phyloP scores from a whole-genome alignment of 805 yeast genomes.

The Saccharomycopsis vini region DNA sequence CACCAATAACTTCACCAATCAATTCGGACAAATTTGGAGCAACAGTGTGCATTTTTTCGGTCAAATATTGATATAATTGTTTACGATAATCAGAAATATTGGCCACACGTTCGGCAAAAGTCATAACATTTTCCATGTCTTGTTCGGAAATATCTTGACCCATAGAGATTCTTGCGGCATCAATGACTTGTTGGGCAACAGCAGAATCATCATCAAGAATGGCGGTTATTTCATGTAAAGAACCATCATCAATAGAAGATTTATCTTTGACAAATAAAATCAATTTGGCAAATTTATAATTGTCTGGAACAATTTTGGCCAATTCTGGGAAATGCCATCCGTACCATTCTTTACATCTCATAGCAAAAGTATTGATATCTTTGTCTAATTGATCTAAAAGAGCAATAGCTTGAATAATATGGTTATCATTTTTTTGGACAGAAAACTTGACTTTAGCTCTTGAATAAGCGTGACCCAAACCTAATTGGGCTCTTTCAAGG shows the following conservation, averaged over 20 bases:
- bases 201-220: slow-evolving; percentile 82
- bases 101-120: slow-evolving; percentile 91
- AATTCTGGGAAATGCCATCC: slow-evolving; percentile 99
- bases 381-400: slow-evolving; percentile 94
- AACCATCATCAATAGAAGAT: slow-evolving; percentile 67
- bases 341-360: slow-evolving; percentile 98
- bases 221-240: slow-evolving; percentile 85
- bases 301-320: slow-evolving; percentile 85
- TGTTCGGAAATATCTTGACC: slow-evolving; percentile 95
- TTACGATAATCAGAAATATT: slow-evolving; percentile 86
- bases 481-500: slow-evolving; percentile 94
- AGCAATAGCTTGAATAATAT: slow-evolving; percentile 97
- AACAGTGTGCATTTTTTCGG: slow-evolving; percentile 94
- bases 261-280: slow-evolving; percentile 82
- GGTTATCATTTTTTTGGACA: slow-evolving; percentile 97
- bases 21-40: slow-evolving; percentile 96
- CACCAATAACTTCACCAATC: slow-evolving; percentile 98
- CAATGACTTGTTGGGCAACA: slow-evolving; percentile 82
- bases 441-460: slow-evolving; percentile 98
- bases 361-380: slow-evolving; percentile 93
- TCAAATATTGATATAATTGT: slow-evolving; percentile 73
- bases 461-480: slow-evolving; percentile 98
- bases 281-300: slow-evolving; percentile 76
- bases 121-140: slow-evolving; percentile 84
- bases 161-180: slow-evolving; percentile 95